Percentiles rank a stretch among this genome's conserved stretches.
Evolutionary conservation across 225 moss, liverwort and hornwort species (phyloP).

Genomic region (Rhytidiadelphus loreus): DNA sequence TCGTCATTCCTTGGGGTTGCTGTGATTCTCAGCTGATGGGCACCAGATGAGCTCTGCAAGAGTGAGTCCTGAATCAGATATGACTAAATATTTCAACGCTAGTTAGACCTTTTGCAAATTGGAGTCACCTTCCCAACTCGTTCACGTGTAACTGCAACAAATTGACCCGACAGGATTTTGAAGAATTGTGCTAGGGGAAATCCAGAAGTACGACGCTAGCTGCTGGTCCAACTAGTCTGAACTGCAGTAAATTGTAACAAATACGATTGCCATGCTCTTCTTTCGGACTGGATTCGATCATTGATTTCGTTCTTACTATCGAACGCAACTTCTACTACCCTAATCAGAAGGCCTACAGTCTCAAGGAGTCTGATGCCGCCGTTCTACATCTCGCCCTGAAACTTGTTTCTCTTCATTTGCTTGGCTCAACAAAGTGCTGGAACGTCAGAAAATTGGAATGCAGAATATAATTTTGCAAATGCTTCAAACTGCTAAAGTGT

Average conservation of each 20-base stretch:
- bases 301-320: not conserved
- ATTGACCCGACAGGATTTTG: not conserved
- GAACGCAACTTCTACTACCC: not conserved
- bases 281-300: not conserved
- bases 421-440: not conserved
- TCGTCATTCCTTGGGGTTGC: not conserved
- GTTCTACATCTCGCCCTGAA: not conserved
- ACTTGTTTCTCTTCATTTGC: too few species aligned
- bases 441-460: not conserved
- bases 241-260: not conserved
- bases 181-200: not conserved
- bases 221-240: not conserved
- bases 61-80: not conserved
- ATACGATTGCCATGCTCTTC: not conserved
- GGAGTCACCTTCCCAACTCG: not conserved
- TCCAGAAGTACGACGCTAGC: not conserved
- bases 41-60: not conserved
- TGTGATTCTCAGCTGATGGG: not conserved
- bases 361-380: not conserved
- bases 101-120: not conserved
- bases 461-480: not conserved
- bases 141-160: not conserved
- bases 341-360: not conserved
- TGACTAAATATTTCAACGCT: not conserved
- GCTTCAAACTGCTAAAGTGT: not conserved